Conservation (phyloP, 1,284 basidiomycete species). For the Microbotryomycetes sp. region DNA sequence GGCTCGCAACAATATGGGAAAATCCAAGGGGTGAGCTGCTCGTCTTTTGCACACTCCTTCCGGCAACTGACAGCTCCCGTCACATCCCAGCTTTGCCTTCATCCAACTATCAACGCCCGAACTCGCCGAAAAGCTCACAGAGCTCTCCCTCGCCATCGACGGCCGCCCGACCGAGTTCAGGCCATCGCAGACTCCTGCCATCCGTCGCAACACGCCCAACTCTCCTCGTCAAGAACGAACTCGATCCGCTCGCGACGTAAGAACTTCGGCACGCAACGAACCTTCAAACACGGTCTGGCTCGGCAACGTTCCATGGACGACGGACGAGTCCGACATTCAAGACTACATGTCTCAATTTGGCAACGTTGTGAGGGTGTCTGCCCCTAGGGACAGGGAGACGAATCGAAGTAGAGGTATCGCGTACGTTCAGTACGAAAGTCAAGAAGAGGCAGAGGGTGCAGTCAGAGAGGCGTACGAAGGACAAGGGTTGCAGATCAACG, state of each 20-base stretch:
- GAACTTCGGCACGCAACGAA: slow-evolving; percentile 42
- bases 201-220: no score
- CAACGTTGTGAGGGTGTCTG: slow-evolving; percentile 60
- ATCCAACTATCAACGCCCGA: slow-evolving; percentile 68
- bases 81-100: slow-evolving; percentile 74
- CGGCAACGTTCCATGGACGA: slow-evolving; percentile 76
- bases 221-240: slow-evolving; percentile 58
- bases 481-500: neutral
- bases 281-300: slow-evolving; percentile 76
- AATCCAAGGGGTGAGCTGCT: slow-evolving; percentile 57
- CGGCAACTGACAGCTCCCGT: no score
- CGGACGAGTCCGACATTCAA: slow-evolving; percentile 79
- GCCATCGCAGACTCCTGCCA: slow-evolving; percentile 55
- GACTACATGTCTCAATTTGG: slow-evolving; percentile 83
- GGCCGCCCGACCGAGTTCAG: slow-evolving; percentile 85
- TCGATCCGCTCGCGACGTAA: slow-evolving; percentile 46
- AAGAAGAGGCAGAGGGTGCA: slow-evolving; percentile 74
- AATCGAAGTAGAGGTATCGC: slow-evolving; percentile 90
- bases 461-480: slow-evolving; percentile 46
- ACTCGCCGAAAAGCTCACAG: slow-evolving; percentile 63
- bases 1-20: slow-evolving; percentile 78
- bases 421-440: slow-evolving; percentile 83
- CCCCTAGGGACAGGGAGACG: slow-evolving; percentile 87
- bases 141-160: slow-evolving; percentile 68
- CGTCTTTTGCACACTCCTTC: no score